Conservation (phyloP, 2,329 filamentous ascomycete species). For the Aspergillus sp. region DNA sequence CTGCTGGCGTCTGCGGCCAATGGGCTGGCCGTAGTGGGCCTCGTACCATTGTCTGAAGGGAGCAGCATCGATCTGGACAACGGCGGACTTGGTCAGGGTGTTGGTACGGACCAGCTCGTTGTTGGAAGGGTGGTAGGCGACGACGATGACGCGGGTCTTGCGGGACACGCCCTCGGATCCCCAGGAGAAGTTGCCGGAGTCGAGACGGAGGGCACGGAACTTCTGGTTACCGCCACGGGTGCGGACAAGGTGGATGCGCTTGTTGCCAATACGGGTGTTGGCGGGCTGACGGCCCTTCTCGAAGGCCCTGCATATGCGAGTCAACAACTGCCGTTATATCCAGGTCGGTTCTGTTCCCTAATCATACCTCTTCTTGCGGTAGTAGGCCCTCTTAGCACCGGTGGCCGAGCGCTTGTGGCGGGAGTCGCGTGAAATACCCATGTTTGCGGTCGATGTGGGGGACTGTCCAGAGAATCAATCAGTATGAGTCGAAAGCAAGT, state of each 20-base stretch:
- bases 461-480: constrained; percentile 35
- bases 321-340: neutral
- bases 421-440: constrained; percentile 99
- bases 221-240: constrained; percentile 99
- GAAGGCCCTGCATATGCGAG: constrained; percentile 83
- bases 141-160: constrained; percentile 98
- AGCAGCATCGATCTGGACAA: constrained; percentile 97
- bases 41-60: constrained; percentile 99
- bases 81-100: constrained; percentile 98
- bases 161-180: constrained; percentile 96
- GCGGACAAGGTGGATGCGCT: constrained; percentile 96
- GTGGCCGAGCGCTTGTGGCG: constrained; percentile 99
- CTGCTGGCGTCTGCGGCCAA: constrained; percentile 90
- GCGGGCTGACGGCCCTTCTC: constrained; percentile 99
- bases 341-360: neutral
- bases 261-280: constrained; percentile 98
- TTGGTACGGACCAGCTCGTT: constrained; percentile 99
- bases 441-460: constrained; percentile 73
- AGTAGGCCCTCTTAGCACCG: constrained; percentile 95
- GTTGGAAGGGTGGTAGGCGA: constrained; percentile 99
- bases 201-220: constrained; percentile 98
- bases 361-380: constrained; percentile 67
- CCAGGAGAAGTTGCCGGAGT: constrained; percentile 99
- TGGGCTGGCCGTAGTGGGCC: constrained; percentile 92
- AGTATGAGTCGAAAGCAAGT: constrained; percentile 7